Evolutionary conservation across 257 asterid genomes (phyloP).

Genomic region (Rhazya stricta): DNA sequence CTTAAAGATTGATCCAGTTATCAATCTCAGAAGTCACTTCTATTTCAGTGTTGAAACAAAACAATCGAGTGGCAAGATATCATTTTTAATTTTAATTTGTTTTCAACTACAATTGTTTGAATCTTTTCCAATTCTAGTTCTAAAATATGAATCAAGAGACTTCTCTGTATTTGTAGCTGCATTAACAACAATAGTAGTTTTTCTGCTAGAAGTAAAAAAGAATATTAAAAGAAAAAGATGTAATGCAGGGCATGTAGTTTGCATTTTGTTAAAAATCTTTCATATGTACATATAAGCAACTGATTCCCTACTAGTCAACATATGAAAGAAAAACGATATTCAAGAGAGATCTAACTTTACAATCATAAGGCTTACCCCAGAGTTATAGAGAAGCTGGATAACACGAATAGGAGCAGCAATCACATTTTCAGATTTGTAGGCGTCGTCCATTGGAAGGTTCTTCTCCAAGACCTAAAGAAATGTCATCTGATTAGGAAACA

Average conservation of each 20-base stretch:
- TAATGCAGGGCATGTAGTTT: background rate
- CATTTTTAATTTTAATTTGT: background rate
- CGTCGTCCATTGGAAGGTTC: constrained; percentile 84
- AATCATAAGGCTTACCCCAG: constrained; percentile 59
- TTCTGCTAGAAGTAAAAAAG: background rate
- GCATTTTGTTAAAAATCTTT: background rate
- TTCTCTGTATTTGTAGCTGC: too few species aligned
- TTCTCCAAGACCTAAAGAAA: constrained; percentile 69
- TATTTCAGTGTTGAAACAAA: background rate
- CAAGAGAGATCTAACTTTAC: background rate
- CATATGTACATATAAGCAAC: background rate
- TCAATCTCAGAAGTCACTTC: background rate
- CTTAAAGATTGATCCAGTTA: background rate
- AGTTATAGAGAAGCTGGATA: constrained; percentile 72
- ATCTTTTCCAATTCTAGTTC: too few species aligned
- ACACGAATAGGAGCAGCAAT: constrained; percentile 94
- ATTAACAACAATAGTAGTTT: background rate
- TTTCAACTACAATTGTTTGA: too few species aligned
- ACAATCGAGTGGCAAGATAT: background rate
- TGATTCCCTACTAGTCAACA: background rate
- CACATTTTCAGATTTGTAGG: constrained; percentile 73
- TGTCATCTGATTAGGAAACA: constrained; percentile 18
- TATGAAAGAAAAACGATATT: background rate
- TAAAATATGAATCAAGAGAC: too few species aligned
- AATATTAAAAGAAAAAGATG: background rate